These are phyloP conservation scores for Cicer bijugum DNA, from an alignment of 306 rosid genomes.

Conservation along the genomic window DNA sequence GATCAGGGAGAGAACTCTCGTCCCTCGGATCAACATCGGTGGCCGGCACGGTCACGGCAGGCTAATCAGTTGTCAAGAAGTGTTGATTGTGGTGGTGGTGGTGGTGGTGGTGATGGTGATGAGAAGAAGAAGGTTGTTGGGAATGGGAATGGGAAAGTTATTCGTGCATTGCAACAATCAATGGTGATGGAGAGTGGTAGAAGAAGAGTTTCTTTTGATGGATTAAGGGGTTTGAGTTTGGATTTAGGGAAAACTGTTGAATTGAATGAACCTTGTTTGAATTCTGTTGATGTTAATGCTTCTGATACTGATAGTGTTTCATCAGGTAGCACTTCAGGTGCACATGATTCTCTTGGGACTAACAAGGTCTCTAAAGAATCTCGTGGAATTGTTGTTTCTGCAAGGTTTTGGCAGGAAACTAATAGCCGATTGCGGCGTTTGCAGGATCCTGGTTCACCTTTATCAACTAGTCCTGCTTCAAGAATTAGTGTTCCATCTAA, in stretches of 20 bases:
- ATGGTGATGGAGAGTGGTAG: slow-evolving; percentile 54
- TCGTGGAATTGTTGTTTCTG: slow-evolving; percentile 80
- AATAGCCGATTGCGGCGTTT: slow-evolving; percentile 84
- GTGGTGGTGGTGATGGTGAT: slow-evolving; percentile 43
- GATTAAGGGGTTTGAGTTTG: slow-evolving; percentile 69
- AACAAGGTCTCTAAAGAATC: slow-evolving; percentile 54
- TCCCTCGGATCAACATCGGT: slow-evolving; percentile 80
- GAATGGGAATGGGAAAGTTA: slow-evolving; percentile 44
- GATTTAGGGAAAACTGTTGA: slow-evolving; percentile 69
- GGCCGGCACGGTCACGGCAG: slow-evolving; percentile 82
- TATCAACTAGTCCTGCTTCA: slow-evolving; percentile 71
- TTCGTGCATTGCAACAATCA: slow-evolving; percentile 71
- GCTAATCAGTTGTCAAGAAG: slow-evolving; percentile 64
- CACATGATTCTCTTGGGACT: slow-evolving; percentile 60
- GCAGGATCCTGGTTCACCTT: slow-evolving; percentile 92
- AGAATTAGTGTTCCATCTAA: slow-evolving; percentile 56
- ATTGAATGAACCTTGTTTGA: slow-evolving; percentile 55
- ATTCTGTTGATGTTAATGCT: slow-evolving; percentile 81
- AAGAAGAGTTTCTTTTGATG: slow-evolving; percentile 82
- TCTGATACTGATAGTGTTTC: slow-evolving; percentile 98
- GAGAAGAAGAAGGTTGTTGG: slow-evolving; percentile 65
- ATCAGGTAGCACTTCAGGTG: slow-evolving; percentile 92
- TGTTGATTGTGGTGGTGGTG: slow-evolving; percentile 52
- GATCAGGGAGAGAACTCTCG: slow-evolving; percentile 84
- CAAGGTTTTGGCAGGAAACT: slow-evolving; percentile 98